Evolutionary conservation across 192 early-diverging fungal genomes (phyloP).

Genomic region (Coemansia sp.): DNA sequence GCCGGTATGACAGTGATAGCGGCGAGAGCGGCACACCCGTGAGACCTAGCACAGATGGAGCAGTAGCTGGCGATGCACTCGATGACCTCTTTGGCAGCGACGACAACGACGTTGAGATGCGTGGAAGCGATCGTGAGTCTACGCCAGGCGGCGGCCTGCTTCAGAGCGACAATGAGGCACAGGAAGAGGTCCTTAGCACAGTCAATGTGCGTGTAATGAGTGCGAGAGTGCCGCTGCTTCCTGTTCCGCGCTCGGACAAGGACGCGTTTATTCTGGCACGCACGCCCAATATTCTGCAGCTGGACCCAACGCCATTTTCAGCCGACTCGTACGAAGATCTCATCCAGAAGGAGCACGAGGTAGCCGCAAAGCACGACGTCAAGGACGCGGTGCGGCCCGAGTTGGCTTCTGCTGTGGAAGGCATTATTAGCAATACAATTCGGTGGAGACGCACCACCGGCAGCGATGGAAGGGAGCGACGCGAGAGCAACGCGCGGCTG

Average conservation of each 20-base stretch:
- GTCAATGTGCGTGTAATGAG: slow-evolving; percentile 28
- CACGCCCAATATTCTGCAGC: slow-evolving; percentile 46
- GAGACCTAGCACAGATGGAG: neutral
- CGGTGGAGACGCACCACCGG: slow-evolving; percentile 29
- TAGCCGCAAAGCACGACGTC: slow-evolving; percentile 29
- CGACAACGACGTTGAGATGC: neutral
- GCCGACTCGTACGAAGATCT: slow-evolving; percentile 36
- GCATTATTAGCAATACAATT: slow-evolving; percentile 41
- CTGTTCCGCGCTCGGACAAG: slow-evolving; percentile 21
- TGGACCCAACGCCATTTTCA: slow-evolving; percentile 39
- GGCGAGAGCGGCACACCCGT: neutral
- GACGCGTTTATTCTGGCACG: slow-evolving; percentile 29
- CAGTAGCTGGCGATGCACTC: neutral
- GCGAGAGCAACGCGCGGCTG: slow-evolving; percentile 47
- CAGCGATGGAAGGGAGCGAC: slow-evolving; percentile 1
- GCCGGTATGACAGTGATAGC: slow-evolving; percentile 31
- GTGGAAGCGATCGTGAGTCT: neutral
- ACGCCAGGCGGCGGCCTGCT: neutral
- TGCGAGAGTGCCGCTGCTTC: slow-evolving; percentile 31
- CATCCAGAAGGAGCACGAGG: slow-evolving; percentile 33
- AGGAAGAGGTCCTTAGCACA: slow-evolving; percentile 1
- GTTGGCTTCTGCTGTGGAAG: slow-evolving; percentile 38
- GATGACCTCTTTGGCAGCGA: slow-evolving; percentile 37
- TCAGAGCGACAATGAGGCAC: slow-evolving; percentile 10
- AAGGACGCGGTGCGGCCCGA: slow-evolving; percentile 31